Base-by-base conservation (phyloP, 257 asterid species). In the Thymus quinquecostatus region DNA sequence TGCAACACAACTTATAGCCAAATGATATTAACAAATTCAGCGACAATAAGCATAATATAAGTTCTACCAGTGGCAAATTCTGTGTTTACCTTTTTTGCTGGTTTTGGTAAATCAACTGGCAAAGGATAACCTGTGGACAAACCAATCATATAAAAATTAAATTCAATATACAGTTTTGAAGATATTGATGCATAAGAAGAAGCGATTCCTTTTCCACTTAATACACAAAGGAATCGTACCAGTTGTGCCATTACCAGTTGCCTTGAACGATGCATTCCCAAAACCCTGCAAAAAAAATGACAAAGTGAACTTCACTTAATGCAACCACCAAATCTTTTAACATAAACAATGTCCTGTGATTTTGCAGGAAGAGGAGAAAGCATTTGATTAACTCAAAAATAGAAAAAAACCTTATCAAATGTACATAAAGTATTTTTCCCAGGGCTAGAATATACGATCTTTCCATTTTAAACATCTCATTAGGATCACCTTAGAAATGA, bases 201-300 rank as follows among this genome's bases (percentile, higher is more conserved):
- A 60, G 68, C 50, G 64, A 75, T 27, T 36, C 21, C 21, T 56
- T 72, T 30, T 78, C 45, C 51, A 74, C 69, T 45, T 59, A 71
- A 67, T 62, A 69, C 66, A 78, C 38, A 41, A 54, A 59, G 73
- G 57, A 70, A 75, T 65, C 83, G 66, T 88, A 91, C 98, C 97
- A 53, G 75, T 75, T 33, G 83, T 80, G 67, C 70, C 84, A 80
- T 80, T 85, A 74, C 64, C 77, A 69, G 83, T 75, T 78, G 84
- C 81, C 69, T 79, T 66, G 65, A 61, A 76, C 67, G 82, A 64
- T 65, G 48, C 80, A 64, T 71, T 80, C 57, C 77, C 82, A 50
- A 76, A 60, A 71, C 68, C 94, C 98, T 94, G 92, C 61, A 67
- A 83, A 77, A 32, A 72, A 21, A 21, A 21, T 21, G 21, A 32